Evolutionary conservation across 345 rosid genomes (phyloP).

Genomic region (Dipteronia dyeriana): DNA sequence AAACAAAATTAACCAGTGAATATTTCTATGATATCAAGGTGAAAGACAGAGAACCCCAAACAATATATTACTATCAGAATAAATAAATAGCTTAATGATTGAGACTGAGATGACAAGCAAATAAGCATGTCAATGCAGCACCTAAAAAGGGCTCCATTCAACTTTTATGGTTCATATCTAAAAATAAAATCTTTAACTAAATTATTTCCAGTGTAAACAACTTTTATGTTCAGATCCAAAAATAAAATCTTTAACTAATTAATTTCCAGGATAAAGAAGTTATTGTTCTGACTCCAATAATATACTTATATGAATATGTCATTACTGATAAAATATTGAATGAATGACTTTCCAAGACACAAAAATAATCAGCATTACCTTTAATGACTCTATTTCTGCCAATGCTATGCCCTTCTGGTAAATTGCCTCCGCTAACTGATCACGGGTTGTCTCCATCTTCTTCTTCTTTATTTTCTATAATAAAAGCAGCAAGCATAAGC

Average conservation of each 20-base stretch:
- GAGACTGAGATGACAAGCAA: not conserved
- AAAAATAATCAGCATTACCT: slow-evolving; percentile 39
- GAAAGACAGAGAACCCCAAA: not conserved
- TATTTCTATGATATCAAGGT: not conserved
- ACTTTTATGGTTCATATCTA: not conserved
- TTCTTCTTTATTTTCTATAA: slow-evolving; percentile 59
- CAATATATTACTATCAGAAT: not conserved
- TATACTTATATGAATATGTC: not conserved
- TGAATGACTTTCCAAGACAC: not conserved
- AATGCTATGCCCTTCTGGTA: slow-evolving; percentile 88
- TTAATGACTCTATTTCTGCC: slow-evolving; percentile 58
- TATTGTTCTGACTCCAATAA: not conserved
- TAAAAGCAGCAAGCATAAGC: slow-evolving; percentile 6
- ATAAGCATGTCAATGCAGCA: not conserved
- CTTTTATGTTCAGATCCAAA: not conserved
- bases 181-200: not conserved
- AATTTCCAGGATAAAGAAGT: not conserved
- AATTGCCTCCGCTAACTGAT: slow-evolving; percentile 81
- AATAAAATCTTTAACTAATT: not conserved
- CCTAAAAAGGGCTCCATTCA: not conserved
- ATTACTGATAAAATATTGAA: not conserved
- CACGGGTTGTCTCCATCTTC: slow-evolving; percentile 82
- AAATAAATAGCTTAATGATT: not conserved
- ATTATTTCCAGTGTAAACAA: not conserved
- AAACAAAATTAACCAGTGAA: not conserved